These are phyloP conservation scores for Fusarium dlaminii DNA, from an alignment of 2,329 filamentous ascomycete genomes.

Conservation along the genomic window DNA sequence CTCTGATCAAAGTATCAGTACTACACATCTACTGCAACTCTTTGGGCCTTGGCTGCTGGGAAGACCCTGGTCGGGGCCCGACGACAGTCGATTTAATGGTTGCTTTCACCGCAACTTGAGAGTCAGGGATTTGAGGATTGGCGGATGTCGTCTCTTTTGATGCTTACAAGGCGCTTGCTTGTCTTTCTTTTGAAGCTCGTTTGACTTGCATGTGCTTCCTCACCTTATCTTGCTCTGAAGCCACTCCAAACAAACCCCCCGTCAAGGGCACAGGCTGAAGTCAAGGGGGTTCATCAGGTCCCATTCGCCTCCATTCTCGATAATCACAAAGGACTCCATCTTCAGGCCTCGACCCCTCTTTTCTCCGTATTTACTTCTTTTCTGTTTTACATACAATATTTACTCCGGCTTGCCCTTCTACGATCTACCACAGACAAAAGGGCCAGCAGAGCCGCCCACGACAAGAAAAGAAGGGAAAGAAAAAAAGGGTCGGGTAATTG, in stretches of 20 bases:
- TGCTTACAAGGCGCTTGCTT: constrained; percentile 10
- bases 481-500: constrained; percentile 11
- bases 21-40: background rate
- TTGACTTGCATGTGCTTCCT: constrained; percentile 17
- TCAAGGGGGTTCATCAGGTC: background rate
- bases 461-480: background rate
- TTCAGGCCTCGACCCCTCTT: constrained; percentile 18
- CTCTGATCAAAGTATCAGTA: background rate
- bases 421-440: background rate
- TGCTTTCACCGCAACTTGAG: constrained; percentile 45
- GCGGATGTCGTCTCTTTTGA: constrained; percentile 23
- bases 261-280: constrained; percentile 1
- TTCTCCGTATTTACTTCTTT: constrained; percentile 8
- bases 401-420: constrained; percentile 3
- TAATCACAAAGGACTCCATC: constrained; percentile 12
- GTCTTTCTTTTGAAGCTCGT: background rate
- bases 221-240: background rate
- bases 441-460: constrained; percentile 15
- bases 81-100: constrained; percentile 31
- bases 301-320: constrained; percentile 3
- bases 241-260: background rate
- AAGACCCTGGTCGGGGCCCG: constrained; percentile 37
- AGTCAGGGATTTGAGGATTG: constrained; percentile 30
- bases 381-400: background rate
- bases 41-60: constrained; percentile 26